These are phyloP conservation scores for Corylus heterophylla DNA, from an alignment of 306 rosid genomes.

Conservation along the genomic window DNA sequence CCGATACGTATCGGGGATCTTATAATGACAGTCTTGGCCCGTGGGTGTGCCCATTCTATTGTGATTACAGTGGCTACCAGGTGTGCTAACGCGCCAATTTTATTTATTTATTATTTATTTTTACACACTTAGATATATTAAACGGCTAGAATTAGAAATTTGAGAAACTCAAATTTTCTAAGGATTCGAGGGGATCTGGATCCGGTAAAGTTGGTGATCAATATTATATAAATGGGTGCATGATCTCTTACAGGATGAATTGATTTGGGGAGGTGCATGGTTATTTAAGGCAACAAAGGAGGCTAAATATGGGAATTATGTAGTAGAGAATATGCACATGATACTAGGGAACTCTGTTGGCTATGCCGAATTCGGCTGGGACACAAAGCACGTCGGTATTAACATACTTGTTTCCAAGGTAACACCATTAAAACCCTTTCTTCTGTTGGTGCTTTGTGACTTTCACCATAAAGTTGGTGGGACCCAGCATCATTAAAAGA, in stretches of 20 bases:
- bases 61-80: slow-evolving; percentile 44
- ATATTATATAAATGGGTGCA: too few species aligned
- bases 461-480: too few species aligned
- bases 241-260: slow-evolving; percentile 42
- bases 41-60: slow-evolving; percentile 51
- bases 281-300: slow-evolving; percentile 33
- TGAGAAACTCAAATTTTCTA: too few species aligned
- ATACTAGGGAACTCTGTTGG: neutral
- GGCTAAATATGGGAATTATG: slow-evolving; percentile 28
- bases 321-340: slow-evolving; percentile 18
- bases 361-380: slow-evolving; percentile 56
- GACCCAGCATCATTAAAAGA: too few species aligned
- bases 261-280: slow-evolving; percentile 62
- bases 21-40: slow-evolving; percentile 29
- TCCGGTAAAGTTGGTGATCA: too few species aligned
- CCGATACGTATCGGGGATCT: slow-evolving; percentile 46
- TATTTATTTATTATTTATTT: too few species aligned
- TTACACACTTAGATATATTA: too few species aligned
- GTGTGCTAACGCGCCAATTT: neutral
- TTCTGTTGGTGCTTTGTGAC: too few species aligned
- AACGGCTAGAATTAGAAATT: too few species aligned
- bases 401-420: slow-evolving; percentile 53
- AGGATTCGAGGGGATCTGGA: too few species aligned
- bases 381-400: slow-evolving; percentile 43
- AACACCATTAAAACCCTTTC: too few species aligned